Evolutionary conservation across 495 filamentous ascomycete species (phyloP), one percentile per base, ranked within the genome.

Genomic region (Talaromyces ruber): DNA sequence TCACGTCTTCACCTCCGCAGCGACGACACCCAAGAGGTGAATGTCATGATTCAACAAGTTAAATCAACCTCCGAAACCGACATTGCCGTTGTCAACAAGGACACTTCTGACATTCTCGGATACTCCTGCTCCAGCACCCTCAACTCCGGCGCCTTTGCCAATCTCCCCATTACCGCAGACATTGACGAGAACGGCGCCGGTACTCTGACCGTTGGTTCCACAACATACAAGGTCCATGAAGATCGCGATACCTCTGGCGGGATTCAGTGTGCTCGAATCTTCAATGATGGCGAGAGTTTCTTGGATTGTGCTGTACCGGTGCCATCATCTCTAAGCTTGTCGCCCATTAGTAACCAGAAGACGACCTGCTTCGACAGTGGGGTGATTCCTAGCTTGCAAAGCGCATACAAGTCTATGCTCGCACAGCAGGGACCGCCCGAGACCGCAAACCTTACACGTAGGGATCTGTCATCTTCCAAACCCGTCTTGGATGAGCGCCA

Each of bases 251-350:
- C 11, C 11, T 63, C 61, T 22, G 61, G 61, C 1, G 61, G 61
- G 18, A 61, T 63, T 22, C 30, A 24, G 3, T 63, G 61, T 55
- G 24, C 29, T 25, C 26, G 61, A 25, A 61, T 63, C n/a, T 63
- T 14, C 24, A 25, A 63, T 55, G 32, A 61, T 12, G 56, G 26
- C n/a, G 61, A 63, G 45, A 37, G 29, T 21, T 37, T 62, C 28
- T 18, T 61, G 28, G 34, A 24, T 16, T 63, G 61, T 47, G 55
- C 51, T 55, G 39, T 63, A 21, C 56, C 61, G 6, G 28, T 63
- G 28, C 61, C 61, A 4, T 18, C 57, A 11, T 43, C 58, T 12
- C 16, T 64, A 9, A 52, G 22, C 7, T 14, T 52, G 47, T 22
- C 47, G 47, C 47, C 47, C 16, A 22, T 52, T 25, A 12, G 47